phyloP scores from a whole-genome alignment of 1,139 yeast genomes.

The Fermentozyma sake region DNA sequence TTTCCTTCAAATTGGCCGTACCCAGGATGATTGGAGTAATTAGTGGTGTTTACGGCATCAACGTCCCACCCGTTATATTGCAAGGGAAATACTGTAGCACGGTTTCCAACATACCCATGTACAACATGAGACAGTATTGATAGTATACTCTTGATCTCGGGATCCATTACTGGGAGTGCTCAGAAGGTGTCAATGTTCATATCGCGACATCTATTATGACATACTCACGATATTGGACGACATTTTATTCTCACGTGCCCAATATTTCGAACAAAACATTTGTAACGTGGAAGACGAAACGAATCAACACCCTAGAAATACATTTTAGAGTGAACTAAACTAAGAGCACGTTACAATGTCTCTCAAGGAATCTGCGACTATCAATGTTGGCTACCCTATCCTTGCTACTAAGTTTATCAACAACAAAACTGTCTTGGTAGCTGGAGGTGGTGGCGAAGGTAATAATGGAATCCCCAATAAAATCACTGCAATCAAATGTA shows the following conservation, averaged over 20 bases:
- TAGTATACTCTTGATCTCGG: slow-evolving; percentile 6
- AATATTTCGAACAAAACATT: too few species aligned
- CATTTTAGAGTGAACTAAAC: slow-evolving; percentile 1
- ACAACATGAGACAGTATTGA: slow-evolving; percentile 76
- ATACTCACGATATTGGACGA: too few species aligned
- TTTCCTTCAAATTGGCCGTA: slow-evolving; percentile 47
- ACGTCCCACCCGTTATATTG: slow-evolving; percentile 83
- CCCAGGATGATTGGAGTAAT: slow-evolving; percentile 80
- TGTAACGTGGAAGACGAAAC: background rate
- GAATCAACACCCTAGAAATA: background rate
- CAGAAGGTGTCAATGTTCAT: too few species aligned
- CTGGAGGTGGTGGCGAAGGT: slow-evolving; percentile 97
- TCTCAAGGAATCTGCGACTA: slow-evolving; percentile 31
- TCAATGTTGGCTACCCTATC: slow-evolving; percentile 74
- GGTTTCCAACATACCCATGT: slow-evolving; percentile 49
- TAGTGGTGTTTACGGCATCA: slow-evolving; percentile 74
- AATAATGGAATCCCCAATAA: slow-evolving; percentile 83
- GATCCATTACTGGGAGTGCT: background rate
- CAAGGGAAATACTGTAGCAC: slow-evolving; percentile 59
- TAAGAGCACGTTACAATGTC: slow-evolving; percentile 20
- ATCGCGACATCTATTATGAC: too few species aligned
- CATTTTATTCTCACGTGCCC: too few species aligned
- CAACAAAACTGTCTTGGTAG: slow-evolving; percentile 58
- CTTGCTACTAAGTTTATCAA: slow-evolving; percentile 72
- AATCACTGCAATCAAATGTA: slow-evolving; percentile 63